Evolutionary conservation across 2,329 filamentous ascomycete genomes (phyloP), one percentile per base, ranked within the genome.

Genomic region (Phaeoacremonium minimum): DNA sequence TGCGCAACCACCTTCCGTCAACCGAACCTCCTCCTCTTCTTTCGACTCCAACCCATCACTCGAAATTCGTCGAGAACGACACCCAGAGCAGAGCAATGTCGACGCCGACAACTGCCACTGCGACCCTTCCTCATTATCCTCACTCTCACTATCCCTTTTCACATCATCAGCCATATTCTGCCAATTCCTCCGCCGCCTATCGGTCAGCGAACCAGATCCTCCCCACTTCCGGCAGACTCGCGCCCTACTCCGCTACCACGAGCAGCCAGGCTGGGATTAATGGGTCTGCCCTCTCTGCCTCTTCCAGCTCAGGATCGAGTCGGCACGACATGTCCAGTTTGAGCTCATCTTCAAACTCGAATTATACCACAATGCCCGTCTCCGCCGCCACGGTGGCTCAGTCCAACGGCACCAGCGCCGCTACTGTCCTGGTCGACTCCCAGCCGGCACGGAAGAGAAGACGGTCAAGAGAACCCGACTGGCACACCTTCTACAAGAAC

Each of bases 401-500:
- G 22, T n/a, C n/a, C n/a, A n/a, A n/a, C n/a, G n/a, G n/a, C n/a
- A n/a, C n/a, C n/a, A n/a, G n/a, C n/a, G n/a, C n/a, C n/a, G 22
- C 22, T 9, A 26, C 9, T n/a, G 22, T n/a, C n/a, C 22, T 9
- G 9, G 22, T 26, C 9, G 22, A 26, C 32, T 50, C 57, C 30
- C 57, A 51, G 38, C 46, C 50, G 15, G 45, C 49, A 20, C 53
- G 69, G 46, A 80, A 79, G 56, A 68, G 73, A 46, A 68, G 75
- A 46, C 73, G 74, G 42, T 77, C 72, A 44, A 75, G 73, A 57
- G 72, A 80, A 47, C 84, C 85, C 33, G 82, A 93, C 61, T 93
- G 87, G 87, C 71, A 76, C 40, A 78, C 75, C 46, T 93, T 90
- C 55, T 91, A 90, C 60, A 84, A 83, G 56, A 90, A 91, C 58